Percentiles rank a stretch among this genome's conserved stretches.
Evolutionary conservation across 1,284 basidiomycete species (phyloP).

Genomic region (Albatrellus sp.): DNA sequence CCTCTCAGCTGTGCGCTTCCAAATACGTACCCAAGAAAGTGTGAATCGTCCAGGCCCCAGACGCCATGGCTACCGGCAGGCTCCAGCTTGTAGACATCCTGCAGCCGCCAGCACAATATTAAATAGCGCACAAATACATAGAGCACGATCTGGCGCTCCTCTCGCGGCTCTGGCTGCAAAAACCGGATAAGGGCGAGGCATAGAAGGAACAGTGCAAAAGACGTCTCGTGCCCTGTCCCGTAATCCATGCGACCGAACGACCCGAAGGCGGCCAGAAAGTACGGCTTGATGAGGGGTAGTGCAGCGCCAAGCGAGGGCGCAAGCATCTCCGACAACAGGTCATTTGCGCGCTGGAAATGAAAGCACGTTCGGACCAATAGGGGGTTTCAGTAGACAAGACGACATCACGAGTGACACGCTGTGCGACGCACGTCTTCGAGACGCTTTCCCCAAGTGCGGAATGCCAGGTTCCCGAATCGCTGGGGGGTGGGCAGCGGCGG

Average conservation of each 20-base stretch:
- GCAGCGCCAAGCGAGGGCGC: conserved; percentile 31
- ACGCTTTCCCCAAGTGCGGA: conserved; percentile 76
- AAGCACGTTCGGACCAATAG: neutral
- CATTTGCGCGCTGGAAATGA: conserved; percentile 40
- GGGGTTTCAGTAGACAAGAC: neutral
- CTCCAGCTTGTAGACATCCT: conserved; percentile 85
- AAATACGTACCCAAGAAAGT: conserved; percentile 85
- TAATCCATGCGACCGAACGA: conserved; percentile 91
- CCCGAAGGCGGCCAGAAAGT: conserved; percentile 80
- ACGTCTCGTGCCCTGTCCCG: conserved; percentile 91
- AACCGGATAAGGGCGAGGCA: conserved; percentile 55
- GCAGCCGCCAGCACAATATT: conserved; percentile 73
- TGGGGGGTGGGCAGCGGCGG: conserved; percentile 75
- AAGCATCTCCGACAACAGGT: conserved; percentile 42
- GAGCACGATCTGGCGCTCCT: conserved; percentile 57
- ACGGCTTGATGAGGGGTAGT: conserved; percentile 56
- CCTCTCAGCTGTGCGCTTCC: conserved; percentile 86
- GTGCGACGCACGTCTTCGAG: conserved; percentile 60
- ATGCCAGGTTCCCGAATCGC: conserved; percentile 90
- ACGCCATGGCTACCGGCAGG: conserved; percentile 97
- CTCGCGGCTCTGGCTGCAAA: conserved; percentile 34
- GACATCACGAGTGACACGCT: neutral
- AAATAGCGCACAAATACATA: conserved; percentile 68
- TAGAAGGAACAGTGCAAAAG: conserved; percentile 74
- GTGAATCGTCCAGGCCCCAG: conserved; percentile 95